Evolutionary conservation across 106 monocot species (phyloP).

Genomic region (Chionographis japonica): DNA sequence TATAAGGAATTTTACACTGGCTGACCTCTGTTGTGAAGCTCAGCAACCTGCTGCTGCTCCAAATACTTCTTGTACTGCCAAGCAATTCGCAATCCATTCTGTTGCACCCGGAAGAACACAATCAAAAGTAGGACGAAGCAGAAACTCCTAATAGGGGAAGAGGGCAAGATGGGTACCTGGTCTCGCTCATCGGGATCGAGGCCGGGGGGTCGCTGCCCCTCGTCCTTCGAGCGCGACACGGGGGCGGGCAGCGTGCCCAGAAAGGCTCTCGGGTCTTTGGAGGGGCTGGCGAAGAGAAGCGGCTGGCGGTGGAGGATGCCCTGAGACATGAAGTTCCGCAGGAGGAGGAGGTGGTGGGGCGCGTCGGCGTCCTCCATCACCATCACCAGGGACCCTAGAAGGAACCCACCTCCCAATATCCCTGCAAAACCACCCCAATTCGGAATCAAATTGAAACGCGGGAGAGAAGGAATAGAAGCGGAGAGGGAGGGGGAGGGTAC

Average conservation of each 20-base stretch:
- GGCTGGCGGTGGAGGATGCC: slow-evolving; percentile 78
- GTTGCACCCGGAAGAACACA: slow-evolving; percentile 11
- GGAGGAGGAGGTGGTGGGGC: slow-evolving; percentile 82
- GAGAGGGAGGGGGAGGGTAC: slow-evolving; percentile 17
- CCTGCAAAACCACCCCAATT: slow-evolving; percentile 16
- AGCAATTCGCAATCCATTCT: slow-evolving; percentile 72
- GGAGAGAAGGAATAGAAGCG: neutral
- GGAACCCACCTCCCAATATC: slow-evolving; percentile 79
- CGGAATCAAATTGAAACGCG: neutral
- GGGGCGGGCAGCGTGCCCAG: slow-evolving; percentile 82
- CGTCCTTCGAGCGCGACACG: slow-evolving; percentile 27
- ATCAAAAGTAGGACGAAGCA: neutral
- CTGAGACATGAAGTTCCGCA: slow-evolving; percentile 90
- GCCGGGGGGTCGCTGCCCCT: neutral
- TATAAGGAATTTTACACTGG: neutral
- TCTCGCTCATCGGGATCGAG: slow-evolving; percentile 13
- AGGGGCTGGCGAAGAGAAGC: slow-evolving; percentile 65
- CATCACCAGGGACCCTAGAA: slow-evolving; percentile 74
- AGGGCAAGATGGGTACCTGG: slow-evolving; percentile 18
- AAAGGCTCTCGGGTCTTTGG: slow-evolving; percentile 60
- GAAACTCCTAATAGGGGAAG: neutral
- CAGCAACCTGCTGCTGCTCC: slow-evolving; percentile 46
- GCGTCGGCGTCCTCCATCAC: slow-evolving; percentile 85
- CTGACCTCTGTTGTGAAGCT: slow-evolving; percentile 39
- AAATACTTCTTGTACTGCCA: slow-evolving; percentile 99